Evolutionary conservation across 140 eudicot genomes (phyloP).

Genomic region (Stevia rebaudiana): DNA sequence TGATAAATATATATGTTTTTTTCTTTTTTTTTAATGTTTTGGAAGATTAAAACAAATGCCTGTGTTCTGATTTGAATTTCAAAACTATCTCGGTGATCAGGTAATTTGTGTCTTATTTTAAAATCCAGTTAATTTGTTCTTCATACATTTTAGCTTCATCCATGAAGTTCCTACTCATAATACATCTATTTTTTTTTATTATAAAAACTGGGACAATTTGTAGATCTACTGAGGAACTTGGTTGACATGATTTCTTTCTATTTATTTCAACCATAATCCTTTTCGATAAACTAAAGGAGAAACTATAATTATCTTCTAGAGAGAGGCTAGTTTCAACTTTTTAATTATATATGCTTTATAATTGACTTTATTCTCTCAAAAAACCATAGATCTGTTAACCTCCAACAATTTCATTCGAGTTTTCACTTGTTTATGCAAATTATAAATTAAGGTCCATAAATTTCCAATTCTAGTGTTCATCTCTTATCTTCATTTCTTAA

Average conservation of each 20-base stretch:
- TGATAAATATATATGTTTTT: background rate
- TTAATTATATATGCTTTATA: constrained; percentile 10
- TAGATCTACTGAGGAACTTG: constrained; percentile 22
- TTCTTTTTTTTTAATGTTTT: background rate
- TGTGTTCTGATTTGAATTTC: constrained; percentile 9
- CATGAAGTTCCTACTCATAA: background rate
- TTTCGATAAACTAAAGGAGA: constrained; percentile 20
- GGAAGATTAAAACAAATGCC: background rate
- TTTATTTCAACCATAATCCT: constrained; percentile 23
- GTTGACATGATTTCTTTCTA: constrained; percentile 14
- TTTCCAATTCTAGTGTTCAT: background rate
- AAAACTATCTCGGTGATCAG: background rate
- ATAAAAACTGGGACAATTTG: background rate
- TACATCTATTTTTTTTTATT: background rate
- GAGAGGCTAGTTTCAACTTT: constrained; percentile 22
- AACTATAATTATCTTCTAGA: constrained; percentile 11
- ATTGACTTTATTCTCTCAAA: constrained; percentile 25
- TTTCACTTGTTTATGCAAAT: constrained; percentile 12
- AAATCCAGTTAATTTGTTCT: background rate
- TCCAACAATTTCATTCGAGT: constrained; percentile 21
- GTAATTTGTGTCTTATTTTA: background rate
- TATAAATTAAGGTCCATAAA: background rate
- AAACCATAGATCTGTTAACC: constrained; percentile 26
- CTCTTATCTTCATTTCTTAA: background rate
- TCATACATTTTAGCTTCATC: constrained; percentile 4